Evolutionary conservation across 2,329 filamentous ascomycete genomes (phyloP), one percentile per base, ranked within the genome.

Genomic region (Coniosporium tulheliwenetii): DNA sequence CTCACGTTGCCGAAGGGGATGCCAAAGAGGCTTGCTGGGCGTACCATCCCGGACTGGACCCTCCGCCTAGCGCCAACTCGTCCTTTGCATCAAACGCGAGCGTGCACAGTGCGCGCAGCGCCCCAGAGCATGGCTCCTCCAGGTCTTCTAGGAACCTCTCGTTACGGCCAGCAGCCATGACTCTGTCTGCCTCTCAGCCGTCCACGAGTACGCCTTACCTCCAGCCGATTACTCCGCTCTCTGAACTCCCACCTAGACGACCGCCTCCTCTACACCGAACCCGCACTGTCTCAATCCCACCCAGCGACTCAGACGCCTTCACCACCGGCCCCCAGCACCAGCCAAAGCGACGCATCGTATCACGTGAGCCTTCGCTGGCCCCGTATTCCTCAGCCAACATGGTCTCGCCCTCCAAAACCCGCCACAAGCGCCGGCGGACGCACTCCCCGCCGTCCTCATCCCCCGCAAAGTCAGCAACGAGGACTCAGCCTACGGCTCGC

Each of bases 21-120:
- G 73, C 72, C 1, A 62, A 70, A 43, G 77, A 82, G 50, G 61
- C 73, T 13, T 81, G 73, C 52, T 86, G 82, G 82, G 59, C 68
- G 3, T 81, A 73, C 65, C 71, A 77, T 47, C 72, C 77, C 39
- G 65, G 67, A 5, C 67, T 83, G 5, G 82, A 87, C 48, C 71
- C 71, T 31, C 52, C 65, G 3, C 61, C 69, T 1, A 69, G 65
- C 44, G 52, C 65, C 8, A 58, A 64, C 36, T 61, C 64, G 1
- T 70, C 67, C 0, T 70, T 71, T 44, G 51, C 55, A 14, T 65
- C 61, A 1, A 52, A 58, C 5, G 62, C 63, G 7, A 50, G 45
- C 32, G 32, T 26, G 19, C 19, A 26, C 19, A 26, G 19, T 26
- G 19, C 19, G 4, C 19, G 19, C 19, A 26, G 19, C 19, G 19